Percentiles rank a stretch among this genome's conserved stretches.
Conservation (phyloP, 495 filamentous ascomycete genomes). For the Xylaria intraflava region DNA sequence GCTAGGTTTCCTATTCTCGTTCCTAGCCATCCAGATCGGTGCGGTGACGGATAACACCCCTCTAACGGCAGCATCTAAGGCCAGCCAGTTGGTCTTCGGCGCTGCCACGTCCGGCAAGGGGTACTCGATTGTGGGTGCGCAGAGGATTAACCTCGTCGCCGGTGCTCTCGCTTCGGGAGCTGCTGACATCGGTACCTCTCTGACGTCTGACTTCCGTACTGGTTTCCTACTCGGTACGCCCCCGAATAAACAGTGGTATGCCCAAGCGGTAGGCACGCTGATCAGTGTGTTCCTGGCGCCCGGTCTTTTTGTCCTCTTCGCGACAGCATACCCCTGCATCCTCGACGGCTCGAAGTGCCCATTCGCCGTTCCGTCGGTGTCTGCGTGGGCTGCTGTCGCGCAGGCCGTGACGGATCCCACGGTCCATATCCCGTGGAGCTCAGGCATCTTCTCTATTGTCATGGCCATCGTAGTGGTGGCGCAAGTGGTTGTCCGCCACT, state of each 20-base stretch:
- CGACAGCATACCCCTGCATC: constrained; percentile 60
- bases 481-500: constrained; percentile 53
- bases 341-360: constrained; percentile 42
- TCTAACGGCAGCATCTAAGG: constrained; percentile 58
- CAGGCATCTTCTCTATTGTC: constrained; percentile 51
- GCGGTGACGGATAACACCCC: constrained; percentile 58
- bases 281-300: constrained; percentile 57
- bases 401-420: constrained; percentile 55
- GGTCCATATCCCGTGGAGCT: constrained; percentile 49
- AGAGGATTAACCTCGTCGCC: constrained; percentile 57
- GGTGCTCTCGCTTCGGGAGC: constrained; percentile 54
- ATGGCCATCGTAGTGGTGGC: constrained; percentile 44
- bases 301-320: constrained; percentile 58
- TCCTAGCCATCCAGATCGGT: constrained; percentile 59
- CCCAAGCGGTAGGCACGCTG: constrained; percentile 54
- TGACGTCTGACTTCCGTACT: constrained; percentile 55
- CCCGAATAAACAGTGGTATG: constrained; percentile 57
- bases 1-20: constrained; percentile 62
- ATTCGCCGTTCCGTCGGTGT: constrained; percentile 55
- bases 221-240: constrained; percentile 58
- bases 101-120: constrained; percentile 49
- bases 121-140: constrained; percentile 41
- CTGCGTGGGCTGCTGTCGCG: constrained; percentile 60
- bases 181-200: constrained; percentile 45
- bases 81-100: constrained; percentile 61